Evolutionary conservation across 225 moss, liverwort and hornwort species (phyloP), one percentile per base, ranked within the genome.

Genomic region (Polytrichum commune): DNA sequence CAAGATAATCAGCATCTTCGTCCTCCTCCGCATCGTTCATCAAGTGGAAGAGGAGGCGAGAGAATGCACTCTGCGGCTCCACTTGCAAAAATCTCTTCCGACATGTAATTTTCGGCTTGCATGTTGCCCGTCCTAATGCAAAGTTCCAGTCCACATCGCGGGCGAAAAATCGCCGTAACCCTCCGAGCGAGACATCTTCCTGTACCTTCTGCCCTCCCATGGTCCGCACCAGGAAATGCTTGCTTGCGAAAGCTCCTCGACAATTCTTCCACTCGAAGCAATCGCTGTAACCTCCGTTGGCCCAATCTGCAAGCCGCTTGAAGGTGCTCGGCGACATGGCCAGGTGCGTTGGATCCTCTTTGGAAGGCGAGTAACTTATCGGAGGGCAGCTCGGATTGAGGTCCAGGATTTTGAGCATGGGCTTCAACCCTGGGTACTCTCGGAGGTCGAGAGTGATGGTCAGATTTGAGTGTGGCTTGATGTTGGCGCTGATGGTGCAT

Each of bases 21-120:
- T 55, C 68, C 10, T 68, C 68, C 46, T 53, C 68, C 24, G 38
- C 68, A 26, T 56, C 69, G 29, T 19, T 60, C 19, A 70, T 29
- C 4, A 70, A 19, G 22, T 29, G 38, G 13, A 58, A 60, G 8
- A 70, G 22, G 19, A 70, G 29, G 30, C 60, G 69, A 6, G 69
- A 70, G 69, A 70, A 70, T 19, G 58, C 69, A 30, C 69, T 70
- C 32, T 70, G 58, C 9, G 69, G 69, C 23, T 32, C 58, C n/a
- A 57, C 28, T 30, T 33, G 25, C 30, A 70, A 29, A 33, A 70
- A 70, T 30, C 33, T 20, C 22, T 58, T 70, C 58, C 29, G 69
- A 33, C 69, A 70, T 2, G 57, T 58, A n/a, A 30, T 30, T 24
- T 32, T 70, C 19, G 69, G 58, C 33, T 70, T 70, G 69, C 69